Evolutionary conservation across 495 filamentous ascomycete genomes (phyloP), one percentile per base, ranked within the genome.

Genomic region (Cairneyella variabilis): DNA sequence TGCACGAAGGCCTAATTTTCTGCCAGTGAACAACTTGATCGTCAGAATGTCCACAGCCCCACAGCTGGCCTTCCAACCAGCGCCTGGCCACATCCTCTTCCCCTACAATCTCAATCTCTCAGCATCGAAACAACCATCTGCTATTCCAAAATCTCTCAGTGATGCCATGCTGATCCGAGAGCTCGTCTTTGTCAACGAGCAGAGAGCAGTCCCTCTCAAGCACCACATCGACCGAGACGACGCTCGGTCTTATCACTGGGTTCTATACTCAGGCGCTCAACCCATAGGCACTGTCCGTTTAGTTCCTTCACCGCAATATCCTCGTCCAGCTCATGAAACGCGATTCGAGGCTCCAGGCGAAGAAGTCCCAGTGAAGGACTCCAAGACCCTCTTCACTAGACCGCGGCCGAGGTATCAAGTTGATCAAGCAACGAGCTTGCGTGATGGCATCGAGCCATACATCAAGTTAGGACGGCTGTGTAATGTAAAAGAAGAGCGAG

Each of bases 171-270:
- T 66, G 18, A 78, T 96, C 41, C 89, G 91, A 46, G 73, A 83
- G 51, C 62, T 66, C 26, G 91, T 96, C 60, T 96, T 89, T 68
- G 79, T 89, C 16, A 50, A 75, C 16, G 89, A 93, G 66, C 90
- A 95, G 59, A 57, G 71, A 11, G 46, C 34, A 2, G 79, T 87
- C 26, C 76, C 84, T 0, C 66, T 82, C 0, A 77, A 79, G 4
- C 74, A 77, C 59, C 91, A 97, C 61, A 69, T 86, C 61, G 92
- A 97, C 70, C 68, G 66, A 2, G 89, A 96, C 66, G 91, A 97
- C 63, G 22, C 70, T 1, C 78, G 88, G 3, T 84, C 79, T 57
- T 89, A 78, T 70, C 90, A 95, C 65, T 96, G 86, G 84, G 71
- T 95, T 20, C 69, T 82, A 22, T 93, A 89, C 67, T 16, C 34